Evolutionary conservation across 345 rosid genomes (phyloP).

Genomic region (Moringa oleifera): DNA sequence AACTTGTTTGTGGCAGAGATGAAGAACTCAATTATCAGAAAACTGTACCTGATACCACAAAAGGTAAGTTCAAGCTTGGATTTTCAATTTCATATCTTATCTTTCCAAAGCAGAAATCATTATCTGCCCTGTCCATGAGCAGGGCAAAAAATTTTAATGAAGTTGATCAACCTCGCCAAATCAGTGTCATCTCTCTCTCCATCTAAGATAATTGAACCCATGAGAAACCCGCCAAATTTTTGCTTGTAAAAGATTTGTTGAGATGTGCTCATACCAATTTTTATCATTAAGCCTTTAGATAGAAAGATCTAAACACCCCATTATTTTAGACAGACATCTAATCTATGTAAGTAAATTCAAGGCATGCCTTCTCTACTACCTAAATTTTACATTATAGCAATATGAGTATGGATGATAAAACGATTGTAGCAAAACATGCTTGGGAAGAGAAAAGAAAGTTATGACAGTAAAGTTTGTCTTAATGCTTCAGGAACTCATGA

Average conservation of each 20-base stretch:
- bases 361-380: neutral
- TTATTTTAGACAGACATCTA: neutral
- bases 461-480: too few relatives aligned
- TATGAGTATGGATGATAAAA: neutral
- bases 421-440: neutral
- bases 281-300: neutral
- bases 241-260: neutral
- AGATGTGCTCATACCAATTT: conserved; percentile 1
- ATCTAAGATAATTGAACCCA: neutral
- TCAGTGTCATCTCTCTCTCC: neutral
- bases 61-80: conserved; percentile 23
- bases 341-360: too few relatives aligned
- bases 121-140: too few relatives aligned
- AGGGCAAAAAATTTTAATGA: too few relatives aligned
- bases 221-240: neutral
- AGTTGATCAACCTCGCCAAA: neutral
- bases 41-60: conserved; percentile 12
- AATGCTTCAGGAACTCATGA: conserved; percentile 35
- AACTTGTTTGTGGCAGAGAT: conserved; percentile 13
- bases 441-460: too few relatives aligned
- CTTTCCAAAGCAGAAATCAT: neutral
- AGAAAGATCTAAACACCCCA: neutral
- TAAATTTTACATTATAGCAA: too few relatives aligned
- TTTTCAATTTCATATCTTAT: conserved; percentile 1
- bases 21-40: conserved; percentile 11